Evolutionary conservation across 768 basidiomycete genomes (phyloP).

Genomic region (Amanita molliuscula): DNA sequence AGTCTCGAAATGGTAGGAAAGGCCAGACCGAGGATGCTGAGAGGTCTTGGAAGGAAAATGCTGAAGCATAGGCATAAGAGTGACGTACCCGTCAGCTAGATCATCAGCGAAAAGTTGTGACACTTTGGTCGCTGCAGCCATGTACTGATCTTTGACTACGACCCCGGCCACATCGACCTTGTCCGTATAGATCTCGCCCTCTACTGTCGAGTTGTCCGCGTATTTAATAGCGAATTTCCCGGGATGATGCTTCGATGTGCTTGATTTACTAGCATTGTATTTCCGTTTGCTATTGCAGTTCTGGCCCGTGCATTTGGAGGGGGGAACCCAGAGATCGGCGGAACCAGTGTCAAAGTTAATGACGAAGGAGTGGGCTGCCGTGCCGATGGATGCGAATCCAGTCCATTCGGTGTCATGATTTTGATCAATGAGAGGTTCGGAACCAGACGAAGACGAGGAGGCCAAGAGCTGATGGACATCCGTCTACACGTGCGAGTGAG

Average conservation of each 20-base stretch:
- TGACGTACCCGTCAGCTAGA: background rate
- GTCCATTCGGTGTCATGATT: background rate
- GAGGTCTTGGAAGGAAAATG: too few species aligned
- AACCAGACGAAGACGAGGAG: background rate
- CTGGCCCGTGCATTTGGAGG: slow-evolving; percentile 12
- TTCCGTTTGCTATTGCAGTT: slow-evolving; percentile 22
- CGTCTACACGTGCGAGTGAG: too few species aligned
- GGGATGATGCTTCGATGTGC: background rate
- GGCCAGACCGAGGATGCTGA: slow-evolving; percentile 1
- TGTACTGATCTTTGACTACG: slow-evolving; percentile 3
- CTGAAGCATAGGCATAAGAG: background rate
- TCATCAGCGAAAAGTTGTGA: background rate
- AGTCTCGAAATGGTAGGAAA: background rate
- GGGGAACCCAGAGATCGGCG: slow-evolving; percentile 22
- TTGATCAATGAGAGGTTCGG: background rate
- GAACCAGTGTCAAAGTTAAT: slow-evolving; percentile 26
- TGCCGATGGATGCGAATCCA: background rate
- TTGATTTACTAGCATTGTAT: slow-evolving; percentile 21
- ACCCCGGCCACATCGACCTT: slow-evolving; percentile 25
- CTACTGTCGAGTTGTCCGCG: slow-evolving; percentile 30
- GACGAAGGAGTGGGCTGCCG: background rate
- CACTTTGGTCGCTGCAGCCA: background rate
- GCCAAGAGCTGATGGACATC: too few species aligned
- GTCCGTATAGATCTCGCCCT: slow-evolving; percentile 28
- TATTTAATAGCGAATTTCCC: slow-evolving; percentile 25